Percentiles rank a stretch among this genome's conserved stretches.
Conservation (phyloP, 176 grass and related monocot species). For the Oryza glumipatula region DNA sequence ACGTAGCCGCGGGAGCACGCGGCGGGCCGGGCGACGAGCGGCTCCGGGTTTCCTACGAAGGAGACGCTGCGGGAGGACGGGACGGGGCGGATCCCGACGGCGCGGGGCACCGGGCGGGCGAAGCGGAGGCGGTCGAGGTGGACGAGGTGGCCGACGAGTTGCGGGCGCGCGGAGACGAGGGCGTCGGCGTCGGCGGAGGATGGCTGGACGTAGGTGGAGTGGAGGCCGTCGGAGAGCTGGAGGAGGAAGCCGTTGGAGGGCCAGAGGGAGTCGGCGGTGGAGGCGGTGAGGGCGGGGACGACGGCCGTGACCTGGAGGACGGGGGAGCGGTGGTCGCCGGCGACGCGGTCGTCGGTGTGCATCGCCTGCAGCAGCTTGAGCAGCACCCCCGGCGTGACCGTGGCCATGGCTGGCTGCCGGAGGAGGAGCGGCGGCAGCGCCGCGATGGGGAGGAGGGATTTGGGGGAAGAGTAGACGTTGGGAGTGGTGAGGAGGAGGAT, state of each 20-base stretch:
- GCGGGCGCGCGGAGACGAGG: slow-evolving; percentile 60
- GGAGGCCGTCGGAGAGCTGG: slow-evolving; percentile 78
- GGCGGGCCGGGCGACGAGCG: slow-evolving; percentile 62
- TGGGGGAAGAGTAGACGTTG: slow-evolving; percentile 34
- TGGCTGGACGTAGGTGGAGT: slow-evolving; percentile 84
- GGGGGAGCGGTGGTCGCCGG: slow-evolving; percentile 77
- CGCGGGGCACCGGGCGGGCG: slow-evolving; percentile 70
- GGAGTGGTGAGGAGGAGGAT: too few relatives aligned
- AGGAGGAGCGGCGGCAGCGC: neutral
- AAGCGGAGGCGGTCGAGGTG: slow-evolving; percentile 84
- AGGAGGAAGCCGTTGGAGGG: slow-evolving; percentile 84
- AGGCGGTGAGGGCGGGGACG: slow-evolving; percentile 77
- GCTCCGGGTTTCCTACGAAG: slow-evolving; percentile 53
- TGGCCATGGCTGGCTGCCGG: slow-evolving; percentile 59
- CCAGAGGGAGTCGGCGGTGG: slow-evolving; percentile 76
- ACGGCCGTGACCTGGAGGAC: slow-evolving; percentile 82
- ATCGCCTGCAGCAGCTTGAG: slow-evolving; percentile 79
- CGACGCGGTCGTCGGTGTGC: slow-evolving; percentile 67
- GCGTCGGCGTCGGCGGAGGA: slow-evolving; percentile 65
- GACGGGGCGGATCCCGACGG: slow-evolving; percentile 68
- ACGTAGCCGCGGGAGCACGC: slow-evolving; percentile 54
- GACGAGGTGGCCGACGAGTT: slow-evolving; percentile 83
- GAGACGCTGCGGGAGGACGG: slow-evolving; percentile 56
- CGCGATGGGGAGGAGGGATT: neutral
- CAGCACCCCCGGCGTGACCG: slow-evolving; percentile 69